Evolutionary conservation across 1,139 yeast species (phyloP).

Genomic region (Kodamaea derodonti): DNA sequence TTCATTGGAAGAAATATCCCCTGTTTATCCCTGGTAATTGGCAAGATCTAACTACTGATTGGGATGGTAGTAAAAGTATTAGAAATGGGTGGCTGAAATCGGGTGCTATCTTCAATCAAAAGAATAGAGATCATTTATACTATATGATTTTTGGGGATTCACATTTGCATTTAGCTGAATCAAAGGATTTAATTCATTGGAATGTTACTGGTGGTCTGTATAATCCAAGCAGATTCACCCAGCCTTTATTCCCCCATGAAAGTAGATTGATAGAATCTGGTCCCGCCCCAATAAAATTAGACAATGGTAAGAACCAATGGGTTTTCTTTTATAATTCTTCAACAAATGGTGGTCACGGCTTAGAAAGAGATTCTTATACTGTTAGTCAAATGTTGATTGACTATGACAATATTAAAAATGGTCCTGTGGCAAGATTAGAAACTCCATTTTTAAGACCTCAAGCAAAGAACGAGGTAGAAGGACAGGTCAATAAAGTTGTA

Average conservation of each 20-base stretch:
- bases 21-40: slow-evolving; percentile 32
- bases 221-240: slow-evolving; percentile 25
- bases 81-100: slow-evolving; percentile 42
- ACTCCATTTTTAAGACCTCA: slow-evolving; percentile 36
- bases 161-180: slow-evolving; percentile 35
- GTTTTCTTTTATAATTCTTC: slow-evolving; percentile 39
- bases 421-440: slow-evolving; percentile 40
- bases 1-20: slow-evolving; percentile 39
- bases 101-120: slow-evolving; percentile 41
- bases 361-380: slow-evolving; percentile 30
- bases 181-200: slow-evolving; percentile 37
- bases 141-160: slow-evolving; percentile 48
- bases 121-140: slow-evolving; percentile 30
- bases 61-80: slow-evolving; percentile 22
- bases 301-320: slow-evolving; percentile 31
- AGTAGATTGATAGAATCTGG: slow-evolving; percentile 42
- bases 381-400: slow-evolving; percentile 43
- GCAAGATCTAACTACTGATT: slow-evolving; percentile 30
- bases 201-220: slow-evolving; percentile 19
- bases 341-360: slow-evolving; percentile 34
- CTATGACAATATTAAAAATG: slow-evolving; percentile 31
- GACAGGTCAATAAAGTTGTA: slow-evolving; percentile 43
- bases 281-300: slow-evolving; percentile 40
- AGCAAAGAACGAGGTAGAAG: slow-evolving; percentile 32
- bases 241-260: slow-evolving; percentile 30